These are phyloP conservation scores for Trypanosoma grayi DNA, from an alignment of 208 protist species.

Conservation along the genomic window DNA sequence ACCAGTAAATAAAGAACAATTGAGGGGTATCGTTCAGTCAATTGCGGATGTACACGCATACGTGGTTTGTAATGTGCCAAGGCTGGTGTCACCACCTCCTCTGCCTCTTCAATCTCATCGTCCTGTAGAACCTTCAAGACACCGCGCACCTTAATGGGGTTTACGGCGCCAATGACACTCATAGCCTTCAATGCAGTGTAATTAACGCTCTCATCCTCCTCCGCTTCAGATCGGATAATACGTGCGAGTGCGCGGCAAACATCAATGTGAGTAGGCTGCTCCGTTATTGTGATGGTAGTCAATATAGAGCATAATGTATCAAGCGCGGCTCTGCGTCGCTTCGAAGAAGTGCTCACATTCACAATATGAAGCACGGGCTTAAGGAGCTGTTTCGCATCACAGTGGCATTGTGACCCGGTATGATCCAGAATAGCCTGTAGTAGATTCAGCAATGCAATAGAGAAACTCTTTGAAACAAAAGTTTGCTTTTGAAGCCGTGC, in stretches of 20 bases:
- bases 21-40: conserved; percentile 76
- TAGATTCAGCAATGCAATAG: conserved; percentile 65
- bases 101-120: conserved; percentile 79
- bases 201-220: conserved; percentile 70
- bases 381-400: conserved; percentile 45
- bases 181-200: conserved; percentile 69
- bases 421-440: conserved; percentile 74
- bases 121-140: conserved; percentile 65
- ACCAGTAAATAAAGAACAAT: conserved; percentile 84
- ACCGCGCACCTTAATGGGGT: conserved; percentile 68
- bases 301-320: conserved; percentile 77
- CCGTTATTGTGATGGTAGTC: conserved; percentile 58
- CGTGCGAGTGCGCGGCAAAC: conserved; percentile 73
- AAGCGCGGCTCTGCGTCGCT: conserved; percentile 57
- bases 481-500: conserved; percentile 56
- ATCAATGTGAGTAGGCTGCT: conserved; percentile 44
- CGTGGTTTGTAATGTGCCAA: conserved; percentile 77
- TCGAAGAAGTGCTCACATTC: conserved; percentile 71
- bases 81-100: conserved; percentile 74
- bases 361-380: conserved; percentile 64
- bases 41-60: conserved; percentile 60
- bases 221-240: conserved; percentile 75
- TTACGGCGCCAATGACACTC: conserved; percentile 80
- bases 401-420: conserved; percentile 53
- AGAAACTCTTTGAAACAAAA: conserved; percentile 74